Conservation (phyloP, 2,329 filamentous ascomycete species). For the Fusarium chaquense region DNA sequence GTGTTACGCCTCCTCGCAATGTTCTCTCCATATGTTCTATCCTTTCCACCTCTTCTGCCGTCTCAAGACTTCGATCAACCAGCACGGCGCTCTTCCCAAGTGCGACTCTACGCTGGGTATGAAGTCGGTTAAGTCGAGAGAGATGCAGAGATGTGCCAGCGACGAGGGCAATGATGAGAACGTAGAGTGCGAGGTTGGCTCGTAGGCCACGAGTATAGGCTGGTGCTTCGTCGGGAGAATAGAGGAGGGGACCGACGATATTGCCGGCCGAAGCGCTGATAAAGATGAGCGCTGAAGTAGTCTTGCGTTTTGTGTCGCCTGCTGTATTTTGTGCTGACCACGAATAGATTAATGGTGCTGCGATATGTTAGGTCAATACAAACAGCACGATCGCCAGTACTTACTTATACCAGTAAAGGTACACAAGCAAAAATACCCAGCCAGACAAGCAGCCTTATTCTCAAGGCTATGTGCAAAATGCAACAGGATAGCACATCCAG, state of each 20-base stretch:
- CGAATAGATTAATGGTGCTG: constrained; percentile 68
- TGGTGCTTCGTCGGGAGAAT: constrained; percentile 63
- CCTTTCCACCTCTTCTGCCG: constrained; percentile 57
- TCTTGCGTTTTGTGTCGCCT: constrained; percentile 77
- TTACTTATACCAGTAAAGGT: constrained; percentile 63
- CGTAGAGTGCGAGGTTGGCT: constrained; percentile 71
- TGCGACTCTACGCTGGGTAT: constrained; percentile 64
- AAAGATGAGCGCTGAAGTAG: constrained; percentile 73
- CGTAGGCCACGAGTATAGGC: constrained; percentile 64
- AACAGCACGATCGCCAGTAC: constrained; percentile 35
- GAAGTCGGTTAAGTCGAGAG: constrained; percentile 64
- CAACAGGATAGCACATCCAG: constrained; percentile 67
- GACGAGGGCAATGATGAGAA: constrained; percentile 67
- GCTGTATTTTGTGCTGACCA: constrained; percentile 74
- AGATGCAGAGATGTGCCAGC: constrained; percentile 60
- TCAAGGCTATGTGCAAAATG: constrained; percentile 59
- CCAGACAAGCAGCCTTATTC: constrained; percentile 63
- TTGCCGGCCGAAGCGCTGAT: constrained; percentile 75
- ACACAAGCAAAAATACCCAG: constrained; percentile 69
- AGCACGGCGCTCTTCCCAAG: constrained; percentile 71
- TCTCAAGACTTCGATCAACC: constrained; percentile 70
- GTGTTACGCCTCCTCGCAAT: constrained; percentile 20
- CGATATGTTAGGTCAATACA: constrained; percentile 29
- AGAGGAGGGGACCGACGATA: constrained; percentile 73
- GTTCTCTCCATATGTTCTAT: constrained; percentile 49